These are phyloP conservation scores for Starmerella scarabaei DNA, from an alignment of 805 yeast species.

Conservation along the genomic window DNA sequence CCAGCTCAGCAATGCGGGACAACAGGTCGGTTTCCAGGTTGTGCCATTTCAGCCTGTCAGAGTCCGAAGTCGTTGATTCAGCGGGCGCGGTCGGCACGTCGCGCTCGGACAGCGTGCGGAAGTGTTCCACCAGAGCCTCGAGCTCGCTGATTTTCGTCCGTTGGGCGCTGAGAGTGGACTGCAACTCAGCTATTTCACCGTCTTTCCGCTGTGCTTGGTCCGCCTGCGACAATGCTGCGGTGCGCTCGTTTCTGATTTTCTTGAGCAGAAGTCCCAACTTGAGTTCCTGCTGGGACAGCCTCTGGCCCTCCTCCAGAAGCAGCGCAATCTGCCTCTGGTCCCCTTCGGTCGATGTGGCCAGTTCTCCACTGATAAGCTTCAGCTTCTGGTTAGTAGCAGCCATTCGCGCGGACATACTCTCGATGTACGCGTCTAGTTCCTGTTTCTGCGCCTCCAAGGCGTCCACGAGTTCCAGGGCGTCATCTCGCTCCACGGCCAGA, in stretches of 20 bases:
- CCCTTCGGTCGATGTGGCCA: constrained; percentile 5
- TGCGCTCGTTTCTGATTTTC: constrained; percentile 40
- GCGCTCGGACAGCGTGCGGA: constrained; percentile 48
- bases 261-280: constrained; percentile 55
- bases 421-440: constrained; percentile 3
- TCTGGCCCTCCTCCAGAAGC: constrained; percentile 34
- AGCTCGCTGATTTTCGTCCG: constrained; percentile 21
- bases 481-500: constrained; percentile 10
- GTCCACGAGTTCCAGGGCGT: constrained; percentile 11
- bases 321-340: constrained; percentile 49
- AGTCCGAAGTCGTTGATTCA: neutral
- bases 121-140: constrained; percentile 46
- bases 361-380: constrained; percentile 6
- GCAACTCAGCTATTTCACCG: constrained; percentile 17
- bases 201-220: neutral
- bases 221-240: constrained; percentile 28
- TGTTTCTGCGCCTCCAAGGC: constrained; percentile 4
- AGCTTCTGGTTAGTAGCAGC: constrained; percentile 11
- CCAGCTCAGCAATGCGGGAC: constrained; percentile 32
- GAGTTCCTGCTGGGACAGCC: constrained; percentile 38
- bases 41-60: constrained; percentile 57
- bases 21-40: constrained; percentile 56
- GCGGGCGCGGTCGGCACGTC: neutral
- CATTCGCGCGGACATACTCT: constrained; percentile 6
- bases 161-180: constrained; percentile 33